Percentiles rank a stretch among this genome's conserved stretches.
Conservation (phyloP, 2,329 filamentous ascomycete genomes). For the Fusarium luffae region DNA sequence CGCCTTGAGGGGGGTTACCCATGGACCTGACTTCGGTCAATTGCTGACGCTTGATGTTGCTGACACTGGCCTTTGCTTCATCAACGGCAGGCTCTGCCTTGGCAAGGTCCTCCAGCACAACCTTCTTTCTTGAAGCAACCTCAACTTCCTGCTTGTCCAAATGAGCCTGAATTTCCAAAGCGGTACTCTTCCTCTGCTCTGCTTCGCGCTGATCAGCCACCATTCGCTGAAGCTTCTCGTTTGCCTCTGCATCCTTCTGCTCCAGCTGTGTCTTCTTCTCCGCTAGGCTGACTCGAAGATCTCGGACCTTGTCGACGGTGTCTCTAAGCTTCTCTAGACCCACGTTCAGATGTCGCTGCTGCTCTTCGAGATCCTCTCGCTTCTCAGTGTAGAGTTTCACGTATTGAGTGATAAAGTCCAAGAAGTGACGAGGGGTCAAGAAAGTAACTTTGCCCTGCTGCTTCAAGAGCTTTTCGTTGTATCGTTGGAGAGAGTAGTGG, state of each 20-base stretch:
- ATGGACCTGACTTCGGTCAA: conserved; percentile 97
- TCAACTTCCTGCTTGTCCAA: conserved; percentile 91
- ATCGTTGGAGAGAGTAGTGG: conserved; percentile 90
- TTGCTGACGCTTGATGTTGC: conserved; percentile 97
- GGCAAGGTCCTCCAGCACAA: conserved; percentile 88
- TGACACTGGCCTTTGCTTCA: conserved; percentile 94
- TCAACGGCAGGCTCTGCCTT: conserved; percentile 92
- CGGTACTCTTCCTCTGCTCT: conserved; percentile 88
- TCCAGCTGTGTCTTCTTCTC: conserved; percentile 95
- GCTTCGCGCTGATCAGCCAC: conserved; percentile 95
- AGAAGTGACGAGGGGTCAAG: conserved; percentile 94
- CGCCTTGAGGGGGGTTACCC: conserved; percentile 90
- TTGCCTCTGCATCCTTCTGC: conserved; percentile 93
- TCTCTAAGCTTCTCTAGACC: conserved; percentile 97
- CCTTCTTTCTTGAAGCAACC: conserved; percentile 82
- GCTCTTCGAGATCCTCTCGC: conserved; percentile 96
- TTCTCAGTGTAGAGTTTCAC: conserved; percentile 98
- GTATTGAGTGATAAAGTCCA: conserved; percentile 98
- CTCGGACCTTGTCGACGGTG: conserved; percentile 96
- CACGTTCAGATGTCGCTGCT: conserved; percentile 97
- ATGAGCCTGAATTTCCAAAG: conserved; percentile 86
- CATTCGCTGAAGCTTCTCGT: conserved; percentile 98
- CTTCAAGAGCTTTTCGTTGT: conserved; percentile 88
- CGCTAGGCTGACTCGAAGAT: conserved; percentile 88
- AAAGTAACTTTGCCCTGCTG: conserved; percentile 94